Base-by-base conservation (phyloP, 2,329 filamentous ascomycete species). In the Xylariaceae sp. region DNA sequence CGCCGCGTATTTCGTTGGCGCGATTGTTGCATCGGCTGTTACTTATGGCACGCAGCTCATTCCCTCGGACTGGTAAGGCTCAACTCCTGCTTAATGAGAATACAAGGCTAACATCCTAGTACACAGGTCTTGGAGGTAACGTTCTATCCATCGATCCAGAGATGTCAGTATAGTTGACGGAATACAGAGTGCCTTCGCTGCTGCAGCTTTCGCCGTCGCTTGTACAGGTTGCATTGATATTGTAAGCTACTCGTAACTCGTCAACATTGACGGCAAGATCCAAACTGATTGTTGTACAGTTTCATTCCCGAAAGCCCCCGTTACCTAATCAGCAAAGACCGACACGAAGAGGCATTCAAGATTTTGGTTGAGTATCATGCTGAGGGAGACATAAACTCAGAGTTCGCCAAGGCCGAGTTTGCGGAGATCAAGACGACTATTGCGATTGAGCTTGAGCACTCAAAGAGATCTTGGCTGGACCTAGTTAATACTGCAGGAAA, bases 1-100 rank as follows among this genome's bases (percentile, higher is more conserved):
- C 58, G 75, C 78, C 1, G 79, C 75, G 1, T 81, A 78, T 62
- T 82, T 78, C 52, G 67, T 81, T 50, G 78, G 79, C 30, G 67
- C 71, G 32, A 80, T 81, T 40, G 57, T 70, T 2, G 74, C 77
- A 0, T 74, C 76, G 1, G 72, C 68, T 18, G 73, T 79, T 19
- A 72, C 75, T 0, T 73, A 78, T 46, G 71, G 71, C 27, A 80
- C 77, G 3, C 58, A 61, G 35, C 33, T 45, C 11, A 64, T 65
- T 35, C 58, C 58, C 0, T 62, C 58, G 2, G 59, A 65, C 44
- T 65, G 62, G 62, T 64, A 55, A 42, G 62, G 52, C 9, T 17
- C 22, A 18, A 42, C 2, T 17, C n/a, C 22, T 18, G 12, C n/a
- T 11, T 3, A 19, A 1, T 33, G 22, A 2, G 11, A 48, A 22